Percentiles rank a stretch among this genome's conserved stretches.
Conservation (phyloP, 306 rosid genomes). For the Lithocarpus polystachyus region DNA sequence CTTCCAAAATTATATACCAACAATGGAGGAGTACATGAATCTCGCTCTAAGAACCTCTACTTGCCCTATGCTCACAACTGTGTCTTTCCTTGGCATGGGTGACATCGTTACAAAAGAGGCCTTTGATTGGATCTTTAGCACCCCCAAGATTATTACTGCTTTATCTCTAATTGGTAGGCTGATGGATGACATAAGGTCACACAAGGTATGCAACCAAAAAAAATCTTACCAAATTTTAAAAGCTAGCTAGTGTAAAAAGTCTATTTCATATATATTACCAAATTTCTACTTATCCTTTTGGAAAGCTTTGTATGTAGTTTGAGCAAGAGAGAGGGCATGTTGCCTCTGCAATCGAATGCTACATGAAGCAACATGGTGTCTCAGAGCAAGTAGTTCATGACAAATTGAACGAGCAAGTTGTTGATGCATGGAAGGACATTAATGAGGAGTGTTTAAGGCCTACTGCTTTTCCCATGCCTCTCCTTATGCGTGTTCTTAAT, state of each 20-base stretch:
- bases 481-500: slow-evolving; percentile 34
- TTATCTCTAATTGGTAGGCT: slow-evolving; percentile 14
- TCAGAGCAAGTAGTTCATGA: slow-evolving; percentile 8
- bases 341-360: slow-evolving; percentile 39
- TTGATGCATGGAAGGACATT: slow-evolving; percentile 35
- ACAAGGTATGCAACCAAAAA: slow-evolving; percentile 25
- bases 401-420: slow-evolving; percentile 3
- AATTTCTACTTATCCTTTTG: neutral
- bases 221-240: too few relatives aligned
- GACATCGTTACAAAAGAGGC: slow-evolving; percentile 20
- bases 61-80: neutral
- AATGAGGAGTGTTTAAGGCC: slow-evolving; percentile 33
- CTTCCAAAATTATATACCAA: slow-evolving; percentile 25
- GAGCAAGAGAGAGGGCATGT: slow-evolving; percentile 42
- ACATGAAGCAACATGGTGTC: slow-evolving; percentile 26
- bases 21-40: slow-evolving; percentile 28
- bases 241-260: too few relatives aligned
- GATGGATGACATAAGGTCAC: slow-evolving; percentile 27
- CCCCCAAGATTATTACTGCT: slow-evolving; percentile 29
- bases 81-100: slow-evolving; percentile 18
- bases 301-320: slow-evolving; percentile 4
- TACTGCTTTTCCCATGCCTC: slow-evolving; percentile 18
- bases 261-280: too few relatives aligned
- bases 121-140: slow-evolving; percentile 31
- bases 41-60: neutral